phyloP scores from a whole-genome alignment of 176 grass and related monocot genomes.

The Tillandsia leiboldiana region DNA sequence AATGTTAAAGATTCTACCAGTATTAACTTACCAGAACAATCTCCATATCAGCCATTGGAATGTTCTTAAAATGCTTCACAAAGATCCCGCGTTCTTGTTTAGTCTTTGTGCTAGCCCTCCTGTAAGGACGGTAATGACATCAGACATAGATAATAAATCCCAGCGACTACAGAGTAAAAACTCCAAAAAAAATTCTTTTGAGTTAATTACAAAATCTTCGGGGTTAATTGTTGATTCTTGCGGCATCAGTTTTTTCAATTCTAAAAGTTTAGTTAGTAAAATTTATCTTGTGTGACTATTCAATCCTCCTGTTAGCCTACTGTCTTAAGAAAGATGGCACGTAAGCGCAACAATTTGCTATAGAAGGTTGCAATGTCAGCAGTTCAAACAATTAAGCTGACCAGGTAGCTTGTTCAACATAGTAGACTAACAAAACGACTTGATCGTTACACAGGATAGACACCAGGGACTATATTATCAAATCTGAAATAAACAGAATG shows the following conservation, averaged over 20 bases:
- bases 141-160: too few relatives aligned
- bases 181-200: too few relatives aligned
- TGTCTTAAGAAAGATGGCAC: too few relatives aligned
- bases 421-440: neutral
- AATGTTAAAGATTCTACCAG: neutral
- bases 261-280: too few relatives aligned
- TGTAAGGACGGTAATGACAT: constrained; percentile 13
- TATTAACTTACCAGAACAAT: constrained; percentile 65
- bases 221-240: too few relatives aligned
- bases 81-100: constrained; percentile 64
- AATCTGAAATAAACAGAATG: neutral
- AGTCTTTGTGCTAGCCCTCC: constrained; percentile 37
- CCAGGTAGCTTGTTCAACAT: too few relatives aligned
- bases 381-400: neutral
- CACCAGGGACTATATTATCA: neutral
- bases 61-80: constrained; percentile 91
- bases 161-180: too few relatives aligned
- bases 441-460: neutral
- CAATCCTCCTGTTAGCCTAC: too few relatives aligned
- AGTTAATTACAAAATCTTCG: too few relatives aligned
- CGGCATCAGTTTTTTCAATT: too few relatives aligned
- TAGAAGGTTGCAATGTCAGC: neutral
- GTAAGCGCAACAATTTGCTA: too few relatives aligned
- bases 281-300: too few relatives aligned
- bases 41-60: constrained; percentile 98